Evolutionary conservation across 306 rosid genomes (phyloP).

Genomic region (Heteromeles arbutifolia): DNA sequence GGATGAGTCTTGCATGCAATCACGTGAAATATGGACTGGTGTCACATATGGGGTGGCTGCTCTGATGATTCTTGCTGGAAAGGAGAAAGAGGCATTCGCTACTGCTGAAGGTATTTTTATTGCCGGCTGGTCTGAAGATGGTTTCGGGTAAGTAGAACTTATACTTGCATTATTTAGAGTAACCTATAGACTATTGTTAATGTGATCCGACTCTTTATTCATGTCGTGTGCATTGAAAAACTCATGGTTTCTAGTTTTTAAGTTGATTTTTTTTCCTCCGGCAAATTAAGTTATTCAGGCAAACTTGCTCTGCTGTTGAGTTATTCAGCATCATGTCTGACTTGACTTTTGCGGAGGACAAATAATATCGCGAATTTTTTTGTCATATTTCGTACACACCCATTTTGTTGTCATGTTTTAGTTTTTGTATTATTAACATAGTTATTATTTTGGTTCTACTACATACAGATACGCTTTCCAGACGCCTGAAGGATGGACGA

Average conservation of each 20-base stretch:
- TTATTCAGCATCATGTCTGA: not conserved
- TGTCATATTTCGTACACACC: not conserved
- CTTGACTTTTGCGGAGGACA: not conserved
- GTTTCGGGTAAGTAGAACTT: conserved; percentile 72
- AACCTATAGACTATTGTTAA: not conserved
- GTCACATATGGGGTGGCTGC: conserved; percentile 96
- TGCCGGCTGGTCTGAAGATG: conserved; percentile 97
- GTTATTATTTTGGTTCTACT: not conserved
- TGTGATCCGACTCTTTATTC: not conserved
- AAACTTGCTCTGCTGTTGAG: not conserved
- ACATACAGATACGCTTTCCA: conserved; percentile 79
- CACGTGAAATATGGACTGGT: conserved; percentile 96
- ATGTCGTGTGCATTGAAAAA: not conserved
- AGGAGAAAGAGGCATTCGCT: conserved; percentile 83
- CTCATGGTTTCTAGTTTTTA: not conserved
- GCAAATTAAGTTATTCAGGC: not conserved
- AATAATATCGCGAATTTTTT: not conserved
- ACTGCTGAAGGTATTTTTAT: conserved; percentile 87
- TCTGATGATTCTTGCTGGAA: conserved; percentile 88
- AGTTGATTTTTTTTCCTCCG: not conserved
- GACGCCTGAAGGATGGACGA: conserved; percentile 94
- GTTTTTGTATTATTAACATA: not conserved
- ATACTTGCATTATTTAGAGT: not conserved
- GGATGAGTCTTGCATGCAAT: conserved; percentile 99
- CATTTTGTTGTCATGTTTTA: not conserved